Evolutionary conservation across 306 rosid genomes (phyloP).

Genomic region (Cicer arietinum): DNA sequence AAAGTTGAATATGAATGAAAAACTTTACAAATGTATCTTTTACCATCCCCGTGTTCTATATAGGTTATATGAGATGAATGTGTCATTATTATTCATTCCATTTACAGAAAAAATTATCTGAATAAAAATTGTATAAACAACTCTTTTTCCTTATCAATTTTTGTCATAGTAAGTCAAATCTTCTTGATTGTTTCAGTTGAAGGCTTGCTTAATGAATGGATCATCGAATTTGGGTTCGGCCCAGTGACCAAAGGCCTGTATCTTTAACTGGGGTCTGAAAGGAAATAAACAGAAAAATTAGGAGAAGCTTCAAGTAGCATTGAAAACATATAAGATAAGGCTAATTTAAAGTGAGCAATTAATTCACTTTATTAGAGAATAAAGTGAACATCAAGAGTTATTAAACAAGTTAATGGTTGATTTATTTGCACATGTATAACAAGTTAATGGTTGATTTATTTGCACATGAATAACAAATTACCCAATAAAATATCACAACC

Average conservation of each 20-base stretch:
- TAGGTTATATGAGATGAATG: neutral
- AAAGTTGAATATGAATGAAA: neutral
- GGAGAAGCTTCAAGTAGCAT: neutral
- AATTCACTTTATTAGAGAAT: no score
- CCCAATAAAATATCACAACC: no score
- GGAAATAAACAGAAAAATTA: constrained; percentile 22
- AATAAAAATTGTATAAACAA: constrained; percentile 22
- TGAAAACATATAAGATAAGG: neutral
- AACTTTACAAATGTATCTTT: constrained; percentile 3
- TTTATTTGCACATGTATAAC: no score
- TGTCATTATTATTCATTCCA: neutral
- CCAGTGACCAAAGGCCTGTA: constrained; percentile 91
- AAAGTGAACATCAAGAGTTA: no score
- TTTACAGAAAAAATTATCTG: constrained; percentile 9
- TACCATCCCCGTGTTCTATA: neutral
- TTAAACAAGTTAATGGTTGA: no score
- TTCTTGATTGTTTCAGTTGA: constrained; percentile 6
- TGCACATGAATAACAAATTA: no score
- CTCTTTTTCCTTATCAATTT: constrained; percentile 13
- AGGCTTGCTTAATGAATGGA: neutral
- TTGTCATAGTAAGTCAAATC: no score
- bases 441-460: no score
- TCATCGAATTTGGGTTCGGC: constrained; percentile 84
- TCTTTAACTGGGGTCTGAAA: constrained; percentile 83
- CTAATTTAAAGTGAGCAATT: no score